These are phyloP conservation scores for Dendrostoma leiphaemia DNA, from an alignment of 2,329 filamentous ascomycete genomes.

Conservation along the genomic window DNA sequence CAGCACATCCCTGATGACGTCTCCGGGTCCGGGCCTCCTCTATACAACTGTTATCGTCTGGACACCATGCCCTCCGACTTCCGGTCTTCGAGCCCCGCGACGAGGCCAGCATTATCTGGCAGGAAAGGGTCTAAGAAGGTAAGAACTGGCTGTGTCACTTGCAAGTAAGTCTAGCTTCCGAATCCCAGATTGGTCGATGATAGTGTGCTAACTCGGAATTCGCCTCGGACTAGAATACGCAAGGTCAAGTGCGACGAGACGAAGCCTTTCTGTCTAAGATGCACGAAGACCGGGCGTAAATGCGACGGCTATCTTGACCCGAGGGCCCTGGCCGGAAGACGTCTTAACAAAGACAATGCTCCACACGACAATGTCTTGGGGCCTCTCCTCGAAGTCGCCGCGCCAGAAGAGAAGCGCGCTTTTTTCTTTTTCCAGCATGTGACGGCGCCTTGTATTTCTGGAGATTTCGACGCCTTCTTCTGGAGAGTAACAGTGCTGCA, in stretches of 20 bases:
- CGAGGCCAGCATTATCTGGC: conserved; percentile 10
- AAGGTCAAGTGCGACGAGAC: conserved; percentile 32
- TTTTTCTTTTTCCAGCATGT: conserved; percentile 19
- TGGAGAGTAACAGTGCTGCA: conserved; percentile 29
- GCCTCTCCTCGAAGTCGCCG: conserved; percentile 19
- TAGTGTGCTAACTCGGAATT: too few relatives aligned
- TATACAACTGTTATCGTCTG: conserved; percentile 17
- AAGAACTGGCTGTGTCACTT: conserved; percentile 19
- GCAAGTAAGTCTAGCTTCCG: conserved; percentile 19
- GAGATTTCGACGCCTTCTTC: conserved; percentile 22
- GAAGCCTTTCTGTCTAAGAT: conserved; percentile 28
- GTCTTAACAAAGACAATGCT: conserved; percentile 16
- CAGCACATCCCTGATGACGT: conserved; percentile 3
- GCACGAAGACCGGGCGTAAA: conserved; percentile 28
- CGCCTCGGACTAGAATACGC: conserved; percentile 25
- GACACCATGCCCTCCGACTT: conserved; percentile 14
- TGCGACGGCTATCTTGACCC: conserved; percentile 29
- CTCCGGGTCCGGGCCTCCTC: conserved; percentile 4
- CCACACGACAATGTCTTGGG: conserved; percentile 20
- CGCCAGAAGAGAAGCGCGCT: conserved; percentile 18
- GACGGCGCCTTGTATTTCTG: conserved; percentile 18
- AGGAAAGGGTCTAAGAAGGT: conserved; percentile 21
- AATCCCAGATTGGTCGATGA: too few relatives aligned
- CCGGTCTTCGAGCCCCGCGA: conserved; percentile 13
- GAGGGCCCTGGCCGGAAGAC: conserved; percentile 17